phyloP scores from a whole-genome alignment of 1,284 basidiomycete genomes.

The Ganoderma sinense region DNA sequence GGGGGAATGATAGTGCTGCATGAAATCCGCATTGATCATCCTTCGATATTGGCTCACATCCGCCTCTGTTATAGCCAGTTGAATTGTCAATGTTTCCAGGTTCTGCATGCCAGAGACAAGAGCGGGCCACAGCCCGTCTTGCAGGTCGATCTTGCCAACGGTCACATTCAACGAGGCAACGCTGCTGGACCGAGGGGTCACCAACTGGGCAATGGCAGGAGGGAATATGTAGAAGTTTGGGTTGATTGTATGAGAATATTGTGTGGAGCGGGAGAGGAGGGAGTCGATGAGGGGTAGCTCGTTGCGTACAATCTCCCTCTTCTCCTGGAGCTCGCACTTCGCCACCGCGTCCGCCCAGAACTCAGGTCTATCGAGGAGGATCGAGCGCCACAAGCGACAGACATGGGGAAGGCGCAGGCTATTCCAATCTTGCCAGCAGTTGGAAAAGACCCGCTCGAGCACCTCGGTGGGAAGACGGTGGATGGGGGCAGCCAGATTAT shows the following conservation, averaged over 20 bases:
- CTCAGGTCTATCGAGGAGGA: background rate
- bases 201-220: background rate
- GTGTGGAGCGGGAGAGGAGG: background rate
- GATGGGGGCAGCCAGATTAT: background rate
- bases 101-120: background rate
- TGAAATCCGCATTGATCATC: background rate
- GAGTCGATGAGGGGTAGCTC: background rate
- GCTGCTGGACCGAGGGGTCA: background rate
- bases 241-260: background rate
- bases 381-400: constrained; percentile 1
- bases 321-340: background rate
- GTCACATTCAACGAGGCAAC: background rate
- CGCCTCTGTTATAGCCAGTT: background rate
- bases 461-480: constrained; percentile 7
- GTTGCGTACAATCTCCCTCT: background rate
- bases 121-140: background rate
- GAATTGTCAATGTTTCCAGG: background rate
- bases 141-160: background rate
- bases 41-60: background rate
- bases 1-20: background rate
- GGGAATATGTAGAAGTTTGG: background rate
- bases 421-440: background rate
- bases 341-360: constrained; percentile 5
- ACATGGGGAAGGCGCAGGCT: background rate
- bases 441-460: background rate